Evolutionary conservation across 2,329 filamentous ascomycete species (phyloP), one percentile per base, ranked within the genome.

Genomic region (Lachnellula hyalina): DNA sequence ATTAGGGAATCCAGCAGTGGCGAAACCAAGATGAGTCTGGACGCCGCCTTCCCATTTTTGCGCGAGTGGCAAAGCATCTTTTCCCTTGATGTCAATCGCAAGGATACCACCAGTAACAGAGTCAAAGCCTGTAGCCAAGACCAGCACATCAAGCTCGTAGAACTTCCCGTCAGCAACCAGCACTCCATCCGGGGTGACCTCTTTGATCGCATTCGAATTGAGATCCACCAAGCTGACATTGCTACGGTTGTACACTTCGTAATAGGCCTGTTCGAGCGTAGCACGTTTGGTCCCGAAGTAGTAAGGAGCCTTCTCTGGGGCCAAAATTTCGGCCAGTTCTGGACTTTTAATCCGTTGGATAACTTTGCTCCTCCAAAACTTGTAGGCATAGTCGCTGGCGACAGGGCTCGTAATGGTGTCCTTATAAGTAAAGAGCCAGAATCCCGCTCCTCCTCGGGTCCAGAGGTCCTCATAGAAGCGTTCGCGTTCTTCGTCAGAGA

Each of bases 301-400:
- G 44, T 79, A 74, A 2, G 73, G 74, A 41, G 15, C 38, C 6
- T n/a, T 15, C 2, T 67, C 57, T 0, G 80, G 80, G 0, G 75
- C 77, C 4, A 83, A 67, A 4, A 78, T 62, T 8, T 76, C 73
- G 14, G 68, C 64, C 48, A 75, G 74, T 9, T 64, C 64, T 1
- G 75, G 72, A 56, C 81, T 73, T 2, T 69, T 68, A 52, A 82
- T 70, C 1, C 78, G 70, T 9, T 65, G 66, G 1, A 74, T 66
- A 0, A 72, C 72, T 60, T 77, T 78, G 28, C 66, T 69, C 1
- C 67, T 68, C 74, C 78, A 81, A 63, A 79, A 81, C 2, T 76
- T 67, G 57, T 80, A 81, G 1, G 72, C 67, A 3, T 68, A 65
- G 2, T 70, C 65, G 58, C 80, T 82, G 9, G 28, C 28, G 28